Base-by-base conservation (phyloP, 2,329 filamentous ascomycete genomes). In the Colletotrichum orchidophilum region DNA sequence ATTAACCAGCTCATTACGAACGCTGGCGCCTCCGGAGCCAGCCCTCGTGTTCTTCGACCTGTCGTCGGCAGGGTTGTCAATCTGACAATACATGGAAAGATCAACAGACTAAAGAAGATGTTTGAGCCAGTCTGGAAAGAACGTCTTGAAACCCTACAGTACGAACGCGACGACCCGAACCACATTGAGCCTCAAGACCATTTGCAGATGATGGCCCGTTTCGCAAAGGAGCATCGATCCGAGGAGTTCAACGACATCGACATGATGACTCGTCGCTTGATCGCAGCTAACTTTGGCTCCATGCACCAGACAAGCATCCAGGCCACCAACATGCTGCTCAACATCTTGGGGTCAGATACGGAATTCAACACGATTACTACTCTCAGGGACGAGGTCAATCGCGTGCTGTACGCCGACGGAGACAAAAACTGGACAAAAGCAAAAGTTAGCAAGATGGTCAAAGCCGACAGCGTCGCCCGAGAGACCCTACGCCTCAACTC, bases 151-250 rank as follows among this genome's bases (percentile, higher is more conserved):
- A 62, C 67, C 21, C 73, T 77, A 11, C 71, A 77, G 24, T 52
- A 55, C 52, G 58, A 27, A 11, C 31, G 21, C 13, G 53, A 68
- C 31, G 75, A 76, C 42, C 61, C 70, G 0, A 70, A 73, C 3
- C 61, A 76, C 9, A 55, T 74, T 18, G 76, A 77, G 8, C 81
- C 82, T 0, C 76, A 79, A 13, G 84, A 86, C 49, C 78, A 80
- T 21, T 57, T 85, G 2, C 83, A 85, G 71, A 80, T 82, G 75
- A 83, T 85, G 80, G 70, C 85, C 3, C 77, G 78, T 5, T 83
- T 77, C 57, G 84, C 80, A 1, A 66, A 78, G n/a, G 78, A 78
- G 24, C 76, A 85, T 54, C 78, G 83, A 1, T 81, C 78, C 0
- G 62, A 81, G 0, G 83, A 85, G 71, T 75, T 81, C 2, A 71